Percentiles rank a stretch among this genome's conserved stretches.
Evolutionary conservation across 768 basidiomycete species (phyloP).

Genomic region (Coprinopsis cinerea): DNA sequence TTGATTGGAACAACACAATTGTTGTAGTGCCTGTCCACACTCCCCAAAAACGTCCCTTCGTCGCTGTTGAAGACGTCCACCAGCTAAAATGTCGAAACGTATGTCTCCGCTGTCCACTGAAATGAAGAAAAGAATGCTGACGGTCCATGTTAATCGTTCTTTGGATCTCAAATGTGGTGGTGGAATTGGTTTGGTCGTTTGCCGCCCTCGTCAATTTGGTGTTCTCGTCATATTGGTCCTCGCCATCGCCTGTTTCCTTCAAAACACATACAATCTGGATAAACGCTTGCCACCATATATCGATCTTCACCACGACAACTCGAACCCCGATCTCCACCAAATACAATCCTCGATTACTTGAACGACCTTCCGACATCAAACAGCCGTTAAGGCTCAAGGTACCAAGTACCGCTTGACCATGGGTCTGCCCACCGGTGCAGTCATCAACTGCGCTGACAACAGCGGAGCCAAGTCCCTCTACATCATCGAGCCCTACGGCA

Average conservation of each 20-base stretch:
- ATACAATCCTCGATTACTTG: not conserved
- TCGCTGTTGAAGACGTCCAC: not conserved
- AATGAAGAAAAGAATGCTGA: not conserved
- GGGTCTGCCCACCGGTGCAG: constrained; percentile 91
- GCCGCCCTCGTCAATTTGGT: constrained; percentile 14
- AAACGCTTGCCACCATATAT: too few relatives aligned
- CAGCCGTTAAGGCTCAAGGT: constrained; percentile 68
- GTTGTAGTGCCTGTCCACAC: not conserved
- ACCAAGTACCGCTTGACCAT: constrained; percentile 96
- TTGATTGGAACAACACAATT: not conserved
- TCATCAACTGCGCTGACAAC: constrained; percentile 98
- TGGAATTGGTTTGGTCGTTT: constrained; percentile 17
- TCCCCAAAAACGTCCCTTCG: not conserved
- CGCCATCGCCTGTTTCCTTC: constrained; percentile 33
- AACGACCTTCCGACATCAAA: not conserved
- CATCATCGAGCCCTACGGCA: constrained; percentile 92
- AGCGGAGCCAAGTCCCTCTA: constrained; percentile 95
- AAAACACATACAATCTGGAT: not conserved
- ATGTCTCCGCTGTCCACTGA: not conserved
- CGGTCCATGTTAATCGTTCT: not conserved
- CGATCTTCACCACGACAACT: too few relatives aligned
- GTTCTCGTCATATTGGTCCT: constrained; percentile 17
- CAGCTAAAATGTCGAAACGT: constrained; percentile 12
- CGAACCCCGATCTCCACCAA: not conserved
- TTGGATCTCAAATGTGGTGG: too few relatives aligned